phyloP scores from a whole-genome alignment of 495 filamentous ascomycete genomes.

The Penicillium goetzii region DNA sequence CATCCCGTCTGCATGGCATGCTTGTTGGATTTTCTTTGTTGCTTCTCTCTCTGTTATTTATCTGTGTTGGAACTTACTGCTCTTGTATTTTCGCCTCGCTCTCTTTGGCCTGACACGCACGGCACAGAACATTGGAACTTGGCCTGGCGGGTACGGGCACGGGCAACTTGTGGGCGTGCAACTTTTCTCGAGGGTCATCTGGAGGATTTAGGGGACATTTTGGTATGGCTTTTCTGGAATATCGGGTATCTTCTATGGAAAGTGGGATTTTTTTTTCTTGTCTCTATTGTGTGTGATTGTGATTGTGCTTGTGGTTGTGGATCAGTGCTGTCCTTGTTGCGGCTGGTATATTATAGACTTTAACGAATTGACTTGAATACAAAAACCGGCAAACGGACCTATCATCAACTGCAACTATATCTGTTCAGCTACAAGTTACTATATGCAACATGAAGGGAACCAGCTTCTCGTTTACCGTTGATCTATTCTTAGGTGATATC shows the following conservation, averaged over 20 bases:
- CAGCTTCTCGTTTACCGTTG: not conserved
- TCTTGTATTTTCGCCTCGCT: constrained; percentile 25
- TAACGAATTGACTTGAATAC: constrained; percentile 30
- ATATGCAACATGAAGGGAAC: too few species aligned
- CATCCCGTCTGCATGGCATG: constrained; percentile 12
- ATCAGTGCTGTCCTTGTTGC: not conserved
- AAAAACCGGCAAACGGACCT: constrained; percentile 6
- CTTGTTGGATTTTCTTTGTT: constrained; percentile 6
- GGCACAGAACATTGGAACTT: constrained; percentile 17
- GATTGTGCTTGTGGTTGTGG: constrained; percentile 1
- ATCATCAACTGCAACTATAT: too few species aligned
- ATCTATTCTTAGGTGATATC: not conserved
- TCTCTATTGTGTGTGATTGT: constrained; percentile 5
- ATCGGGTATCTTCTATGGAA: constrained; percentile 27
- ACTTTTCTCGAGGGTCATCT: constrained; percentile 5
- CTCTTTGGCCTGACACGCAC: constrained; percentile 8
- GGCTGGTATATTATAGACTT: constrained; percentile 27
- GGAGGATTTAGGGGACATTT: constrained; percentile 12
- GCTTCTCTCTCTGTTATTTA: constrained; percentile 17
- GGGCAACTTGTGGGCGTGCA: constrained; percentile 14
- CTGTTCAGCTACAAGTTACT: not conserved
- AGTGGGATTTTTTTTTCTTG: constrained; percentile 7
- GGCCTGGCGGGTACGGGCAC: constrained; percentile 33
- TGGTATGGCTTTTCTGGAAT: constrained; percentile 21
- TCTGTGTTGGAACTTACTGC: constrained; percentile 4